Evolutionary conservation across 257 asterid species (phyloP).

Genomic region (Jacaranda copaia): DNA sequence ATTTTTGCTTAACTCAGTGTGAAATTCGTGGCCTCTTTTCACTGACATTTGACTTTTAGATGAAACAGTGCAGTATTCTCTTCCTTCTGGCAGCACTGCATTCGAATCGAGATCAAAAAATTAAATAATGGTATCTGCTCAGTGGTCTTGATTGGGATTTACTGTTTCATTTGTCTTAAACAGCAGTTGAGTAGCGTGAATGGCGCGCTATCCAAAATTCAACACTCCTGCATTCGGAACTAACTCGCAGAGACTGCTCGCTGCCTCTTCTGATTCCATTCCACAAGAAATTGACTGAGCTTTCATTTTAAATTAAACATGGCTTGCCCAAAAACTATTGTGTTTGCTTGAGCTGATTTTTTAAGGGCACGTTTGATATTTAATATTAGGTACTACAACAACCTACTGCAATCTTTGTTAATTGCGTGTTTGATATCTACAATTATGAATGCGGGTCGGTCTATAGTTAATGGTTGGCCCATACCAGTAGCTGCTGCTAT

Average conservation of each 20-base stretch:
- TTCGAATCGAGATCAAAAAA: neutral
- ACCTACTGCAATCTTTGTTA: too few species aligned
- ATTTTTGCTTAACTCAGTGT: conserved; percentile 30
- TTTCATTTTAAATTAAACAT: neutral
- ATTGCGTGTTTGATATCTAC: too few species aligned
- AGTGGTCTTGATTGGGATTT: neutral
- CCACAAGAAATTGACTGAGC: too few species aligned
- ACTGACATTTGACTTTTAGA: conserved; percentile 38
- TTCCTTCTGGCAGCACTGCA: neutral
- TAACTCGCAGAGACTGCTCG: neutral
- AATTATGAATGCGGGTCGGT: too few species aligned
- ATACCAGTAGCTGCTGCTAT: too few species aligned
- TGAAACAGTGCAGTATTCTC: neutral
- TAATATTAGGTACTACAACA: too few species aligned
- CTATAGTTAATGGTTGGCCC: too few species aligned
- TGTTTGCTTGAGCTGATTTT: neutral
- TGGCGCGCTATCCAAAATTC: conserved; percentile 40
- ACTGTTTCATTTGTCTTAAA: conserved; percentile 1
- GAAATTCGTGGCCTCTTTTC: conserved; percentile 35
- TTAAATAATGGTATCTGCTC: neutral
- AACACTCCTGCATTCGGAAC: neutral
- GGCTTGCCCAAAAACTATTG: neutral
- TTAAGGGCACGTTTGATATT: too few species aligned
- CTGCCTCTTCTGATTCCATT: too few species aligned
- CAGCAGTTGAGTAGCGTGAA: conserved; percentile 43